Conservation (phyloP, 2,329 filamentous ascomycete species). For the Ophiocordyceps camponoti-saundersi region DNA sequence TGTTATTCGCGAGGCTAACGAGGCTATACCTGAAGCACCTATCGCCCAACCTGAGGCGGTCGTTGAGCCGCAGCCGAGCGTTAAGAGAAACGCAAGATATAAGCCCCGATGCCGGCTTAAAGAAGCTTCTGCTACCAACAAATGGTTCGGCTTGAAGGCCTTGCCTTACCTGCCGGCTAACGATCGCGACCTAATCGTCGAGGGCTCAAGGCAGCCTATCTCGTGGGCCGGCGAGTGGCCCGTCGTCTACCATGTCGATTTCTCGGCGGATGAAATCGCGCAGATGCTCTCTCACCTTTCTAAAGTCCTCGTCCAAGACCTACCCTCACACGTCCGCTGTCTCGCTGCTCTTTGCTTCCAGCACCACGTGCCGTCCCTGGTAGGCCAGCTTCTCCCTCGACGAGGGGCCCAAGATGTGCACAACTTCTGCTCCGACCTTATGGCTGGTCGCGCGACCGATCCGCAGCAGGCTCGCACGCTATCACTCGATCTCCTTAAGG, state of each 20-base stretch:
- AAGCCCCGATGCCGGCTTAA: neutral
- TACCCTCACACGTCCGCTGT: constrained; percentile 6
- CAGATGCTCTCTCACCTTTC: constrained; percentile 4
- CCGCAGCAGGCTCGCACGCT: constrained; percentile 7
- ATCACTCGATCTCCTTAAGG: constrained; percentile 11
- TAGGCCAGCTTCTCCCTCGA: constrained; percentile 7
- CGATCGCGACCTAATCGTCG: constrained; percentile 12
- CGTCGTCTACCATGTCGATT: constrained; percentile 26
- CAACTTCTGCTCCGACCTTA: constrained; percentile 15
- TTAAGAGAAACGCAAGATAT: no score
- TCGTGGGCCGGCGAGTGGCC: constrained; percentile 2
- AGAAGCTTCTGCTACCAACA: neutral
- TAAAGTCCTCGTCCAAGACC: constrained; percentile 2
- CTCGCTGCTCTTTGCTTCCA: constrained; percentile 6
- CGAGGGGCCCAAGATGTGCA: constrained; percentile 11
- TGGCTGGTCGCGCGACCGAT: constrained; percentile 5
- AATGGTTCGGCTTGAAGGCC: constrained; percentile 2
- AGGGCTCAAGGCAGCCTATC: constrained; percentile 6
- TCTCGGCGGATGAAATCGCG: constrained; percentile 19
- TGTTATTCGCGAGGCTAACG: no score
- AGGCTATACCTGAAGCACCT: no score
- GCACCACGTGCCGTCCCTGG: constrained; percentile 8
- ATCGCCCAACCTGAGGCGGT: no score
- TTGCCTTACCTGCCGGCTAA: constrained; percentile 11
- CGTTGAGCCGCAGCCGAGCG: no score